Base-by-base conservation (phyloP, 306 rosid species). In the Vigna unguiculata region DNA sequence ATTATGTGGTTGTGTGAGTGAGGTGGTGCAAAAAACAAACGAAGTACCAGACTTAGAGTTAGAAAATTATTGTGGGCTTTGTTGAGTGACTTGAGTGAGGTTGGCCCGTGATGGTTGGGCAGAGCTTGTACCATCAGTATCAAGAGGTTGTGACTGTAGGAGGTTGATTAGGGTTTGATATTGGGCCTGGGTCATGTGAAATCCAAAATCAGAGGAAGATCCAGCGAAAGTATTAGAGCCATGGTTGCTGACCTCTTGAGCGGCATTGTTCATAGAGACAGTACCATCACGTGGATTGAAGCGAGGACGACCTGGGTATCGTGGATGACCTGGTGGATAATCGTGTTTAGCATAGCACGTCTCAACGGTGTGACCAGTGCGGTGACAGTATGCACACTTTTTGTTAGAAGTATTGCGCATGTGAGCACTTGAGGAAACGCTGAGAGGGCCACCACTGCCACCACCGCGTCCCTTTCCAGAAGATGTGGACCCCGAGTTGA, bases 401-500 rank as follows among this genome's bases (percentile, higher is more conserved):
- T 54, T 54, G 32, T 54, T 54, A 32, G 16, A 20, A 7, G 32
- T 4, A 10, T 19, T 21, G 6, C 6, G 2, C 9, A 7, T 20
- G 6, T 19, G 1, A 14, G 0, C 21, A 5, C 14, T 2, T 54
- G 11, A 0, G 9, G 45, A 1, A 38, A 2, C 43, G 2, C 3
- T 8, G 0, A 2, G 12, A 40, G 13, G 45, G 0, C 1, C 13
- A 1, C 0, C 7, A 6, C 36, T 1, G 7, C 0, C 2, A 2
- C 9, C 7, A 28, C 0, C 8, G 15, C 1, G 60, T 8, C 60
- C 30, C 30, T 20, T 54, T 4, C 16, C 32, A 3, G 6, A 54
- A 54, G 7, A 3, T 2, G 14, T 7, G 15, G 3, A 21, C 0
- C 9, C 1, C 0, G 40, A 34, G 8, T 34, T 34, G 1, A 6